phyloP scores from a whole-genome alignment of 148 eudicot species.

The Rhododendron kiyosumense region DNA sequence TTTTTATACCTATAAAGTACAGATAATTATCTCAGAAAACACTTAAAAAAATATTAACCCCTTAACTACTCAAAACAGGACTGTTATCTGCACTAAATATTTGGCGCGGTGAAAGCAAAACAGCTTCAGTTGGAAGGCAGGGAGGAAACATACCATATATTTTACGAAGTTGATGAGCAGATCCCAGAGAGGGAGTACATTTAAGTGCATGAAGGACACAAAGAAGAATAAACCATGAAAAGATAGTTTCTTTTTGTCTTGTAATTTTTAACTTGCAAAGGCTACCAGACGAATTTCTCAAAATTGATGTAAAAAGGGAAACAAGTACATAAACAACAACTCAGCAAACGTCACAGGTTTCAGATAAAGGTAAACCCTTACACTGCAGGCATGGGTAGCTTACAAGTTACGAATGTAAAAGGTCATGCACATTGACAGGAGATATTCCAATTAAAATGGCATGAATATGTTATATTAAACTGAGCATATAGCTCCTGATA shows the following conservation, averaged over 20 bases:
- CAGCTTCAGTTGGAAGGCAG: neutral
- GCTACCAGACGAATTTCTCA: neutral
- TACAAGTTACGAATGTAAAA: neutral
- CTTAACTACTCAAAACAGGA: neutral
- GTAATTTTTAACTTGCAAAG: constrained; percentile 4
- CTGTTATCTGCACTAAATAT: neutral
- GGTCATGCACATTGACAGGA: neutral
- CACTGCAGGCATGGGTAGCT: neutral
- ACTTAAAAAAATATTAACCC: neutral
- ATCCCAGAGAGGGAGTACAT: neutral
- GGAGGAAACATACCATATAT: neutral
- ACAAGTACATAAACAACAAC: neutral
- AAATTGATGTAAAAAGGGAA: neutral
- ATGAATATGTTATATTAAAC: neutral
- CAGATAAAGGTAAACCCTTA: neutral
- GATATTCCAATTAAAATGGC: neutral
- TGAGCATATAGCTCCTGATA: neutral
- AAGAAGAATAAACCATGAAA: neutral
- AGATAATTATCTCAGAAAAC: constrained; percentile 8
- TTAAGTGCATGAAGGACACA: neutral
- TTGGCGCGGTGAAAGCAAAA: neutral
- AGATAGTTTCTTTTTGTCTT: neutral
- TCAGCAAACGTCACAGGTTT: neutral
- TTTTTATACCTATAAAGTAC: constrained; percentile 71
- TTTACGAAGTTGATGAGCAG: neutral